These are phyloP conservation scores for Barnettozyma wickerhamii DNA, from an alignment of 805 yeast species.

Conservation along the genomic window DNA sequence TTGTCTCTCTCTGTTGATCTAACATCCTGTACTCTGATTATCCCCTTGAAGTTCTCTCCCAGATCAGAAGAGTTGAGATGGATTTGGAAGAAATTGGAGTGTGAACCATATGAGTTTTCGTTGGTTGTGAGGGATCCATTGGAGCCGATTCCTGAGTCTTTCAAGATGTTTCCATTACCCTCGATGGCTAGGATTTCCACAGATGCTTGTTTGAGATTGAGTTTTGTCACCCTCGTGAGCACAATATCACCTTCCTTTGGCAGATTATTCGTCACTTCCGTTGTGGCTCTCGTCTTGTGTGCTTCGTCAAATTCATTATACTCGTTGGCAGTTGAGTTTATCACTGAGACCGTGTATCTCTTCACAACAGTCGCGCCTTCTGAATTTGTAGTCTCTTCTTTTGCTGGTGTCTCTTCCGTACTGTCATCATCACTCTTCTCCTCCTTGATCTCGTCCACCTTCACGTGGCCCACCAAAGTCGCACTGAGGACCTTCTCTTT, in stretches of 20 bases:
- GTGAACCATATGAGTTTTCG: conserved; percentile 53
- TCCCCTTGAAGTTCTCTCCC: conserved; percentile 87
- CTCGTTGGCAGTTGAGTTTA: conserved; percentile 15
- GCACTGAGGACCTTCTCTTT: conserved; percentile 44
- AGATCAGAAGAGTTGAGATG: conserved; percentile 57
- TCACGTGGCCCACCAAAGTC: conserved; percentile 59
- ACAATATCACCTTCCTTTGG: conserved; percentile 87
- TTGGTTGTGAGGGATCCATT: conserved; percentile 39
- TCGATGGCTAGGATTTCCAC: conserved; percentile 75
- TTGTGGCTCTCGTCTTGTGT: conserved; percentile 3
- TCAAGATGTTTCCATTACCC: conserved; percentile 49
- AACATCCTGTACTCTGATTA: conserved; percentile 82
- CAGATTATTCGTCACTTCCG: conserved; percentile 38
- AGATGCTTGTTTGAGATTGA: conserved; percentile 64
- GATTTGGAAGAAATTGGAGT: conserved; percentile 38
- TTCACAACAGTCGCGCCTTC: conserved; percentile 16
- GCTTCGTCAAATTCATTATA: conserved; percentile 11
- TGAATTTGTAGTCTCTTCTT: conserved; percentile 2
- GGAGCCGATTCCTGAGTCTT: conserved; percentile 65
- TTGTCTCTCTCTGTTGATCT: conserved; percentile 88
- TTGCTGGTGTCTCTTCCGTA: conserved; percentile 11
- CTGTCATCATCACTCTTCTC: conserved; percentile 14
- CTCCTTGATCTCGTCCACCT: conserved; percentile 21
- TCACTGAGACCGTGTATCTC: conserved; percentile 27
- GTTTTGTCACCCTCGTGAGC: conserved; percentile 64